Evolutionary conservation across 495 filamentous ascomycete genomes (phyloP), one percentile per base, ranked within the genome.

Genomic region (Penicillium coprophilum): DNA sequence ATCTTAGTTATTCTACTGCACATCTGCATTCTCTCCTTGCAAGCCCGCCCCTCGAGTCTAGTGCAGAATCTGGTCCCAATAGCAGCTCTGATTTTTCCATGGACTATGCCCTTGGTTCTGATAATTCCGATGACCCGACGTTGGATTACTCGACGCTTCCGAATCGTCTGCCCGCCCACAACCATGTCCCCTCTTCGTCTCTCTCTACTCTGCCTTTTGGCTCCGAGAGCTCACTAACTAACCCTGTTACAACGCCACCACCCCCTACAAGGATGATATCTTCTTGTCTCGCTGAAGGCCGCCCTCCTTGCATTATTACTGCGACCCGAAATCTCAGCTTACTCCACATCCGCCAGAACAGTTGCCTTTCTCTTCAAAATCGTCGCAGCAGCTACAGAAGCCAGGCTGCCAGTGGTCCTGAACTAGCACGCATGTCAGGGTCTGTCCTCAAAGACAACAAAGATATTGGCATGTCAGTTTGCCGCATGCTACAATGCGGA

Each of bases 401-500:
- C 24, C 31, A 56, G 21, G 12, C 9, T 12, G 17, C 13, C 2
- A 6, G 27, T 44, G 31, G 12, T 6, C 19, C 19, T n/a, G 47
- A 50, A 4, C 19, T 27, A 17, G 38, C 55, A 45, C 55, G 55
- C 12, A 57, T 51, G 47, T 57, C 55, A 2, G 55, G 55, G n/a
- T 45, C 46, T 12, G 55, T 57, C 20, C 39, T 57, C 2, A 57
- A 57, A 38, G 19, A 31, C 20, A 57, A 44, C 55, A 57, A 57
- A 21, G 47, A 50, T 11, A 47, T 20, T 5, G 55, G 46, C 1
- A 57, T 50, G 47, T 50, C 55, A 28, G 47, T 57, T 13, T 57
- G 55, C 24, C 39, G 55, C 20, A 57, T 57, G 55, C 55, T 57
- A 34, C 55, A 57, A 17, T 57, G 55, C 23, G 39, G 31, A 17